phyloP scores from a whole-genome alignment of 2,329 filamentous ascomycete genomes.

The Dactylonectria estremocensis region DNA sequence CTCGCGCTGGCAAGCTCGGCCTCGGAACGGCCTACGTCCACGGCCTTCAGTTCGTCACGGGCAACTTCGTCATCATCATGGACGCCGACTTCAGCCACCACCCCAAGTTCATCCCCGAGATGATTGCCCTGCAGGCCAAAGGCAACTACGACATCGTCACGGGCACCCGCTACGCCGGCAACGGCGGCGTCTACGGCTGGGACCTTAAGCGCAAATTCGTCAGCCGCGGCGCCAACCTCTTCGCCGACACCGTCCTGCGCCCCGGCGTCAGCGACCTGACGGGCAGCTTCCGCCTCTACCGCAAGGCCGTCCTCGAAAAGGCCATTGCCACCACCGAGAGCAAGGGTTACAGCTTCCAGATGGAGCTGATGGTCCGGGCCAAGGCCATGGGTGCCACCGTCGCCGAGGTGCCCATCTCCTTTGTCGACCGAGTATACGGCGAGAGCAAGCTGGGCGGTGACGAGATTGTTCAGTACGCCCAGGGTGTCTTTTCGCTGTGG shows the following conservation, averaged over 20 bases:
- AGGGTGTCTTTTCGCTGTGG: constrained; percentile 85
- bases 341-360: constrained; percentile 99
- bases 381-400: constrained; percentile 97
- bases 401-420: constrained; percentile 95
- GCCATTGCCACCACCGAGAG: constrained; percentile 93
- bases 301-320: constrained; percentile 89
- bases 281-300: constrained; percentile 95
- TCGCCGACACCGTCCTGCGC: constrained; percentile 93
- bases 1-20: constrained; percentile 95
- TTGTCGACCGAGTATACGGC: constrained; percentile 95
- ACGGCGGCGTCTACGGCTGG: constrained; percentile 95
- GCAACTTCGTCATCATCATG: constrained; percentile 99
- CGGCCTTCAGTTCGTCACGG: constrained; percentile 89
- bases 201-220: constrained; percentile 92
- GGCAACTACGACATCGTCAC: constrained; percentile 96
- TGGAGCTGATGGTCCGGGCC: constrained; percentile 99
- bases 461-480: constrained; percentile 97
- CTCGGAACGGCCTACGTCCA: constrained; percentile 97
- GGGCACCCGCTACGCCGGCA: constrained; percentile 91
- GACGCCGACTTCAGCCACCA: constrained; percentile 99
- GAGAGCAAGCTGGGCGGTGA: constrained; percentile 95
- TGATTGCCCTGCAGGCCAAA: constrained; percentile 85
- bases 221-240: constrained; percentile 90
- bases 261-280: constrained; percentile 97
- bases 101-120: constrained; percentile 97